Base-by-base conservation (phyloP, 768 basidiomycete species). In the Agaricus subrufescens region DNA sequence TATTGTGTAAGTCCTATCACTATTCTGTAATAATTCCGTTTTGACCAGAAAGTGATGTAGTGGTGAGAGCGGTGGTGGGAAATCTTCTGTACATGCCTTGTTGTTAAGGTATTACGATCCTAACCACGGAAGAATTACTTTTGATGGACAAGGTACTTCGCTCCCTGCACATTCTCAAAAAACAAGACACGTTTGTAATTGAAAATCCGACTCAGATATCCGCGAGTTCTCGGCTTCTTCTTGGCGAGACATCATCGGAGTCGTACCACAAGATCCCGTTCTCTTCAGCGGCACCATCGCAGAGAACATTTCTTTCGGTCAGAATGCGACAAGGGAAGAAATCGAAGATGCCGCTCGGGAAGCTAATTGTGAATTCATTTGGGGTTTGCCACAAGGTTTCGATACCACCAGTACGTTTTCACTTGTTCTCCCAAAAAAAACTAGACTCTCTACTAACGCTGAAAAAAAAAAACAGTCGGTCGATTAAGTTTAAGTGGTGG, bases 311-410 rank as follows among this genome's bases (percentile, higher is more conserved):
- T 87, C 94, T 0, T 98, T 90, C 63, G 95, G 95, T 2, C 81
- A 87, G 48, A 72, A 79, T 19, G 91, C 85, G 0, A 90, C 91
- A 0, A 79, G 89, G 23, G 85, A 86, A 61, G 83, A 96, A 57
- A 90, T 98, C 23, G 92, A 97, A 68, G 74, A 85, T 29, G 95
- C 93, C 0, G 95, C 94, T 0, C 78, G 89, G 19, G 82, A 91
- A 57, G 96, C 96, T 2, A 97, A 98, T 62, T 98, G 95, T 70
- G 94, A 96, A 64, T 98, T 96, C 65, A 86, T 98, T 5, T 92
- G 93, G 89, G 87, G 89, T 14, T 84, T 98, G 78, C 94, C 95
- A 9, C 78, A 93, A 56, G 94, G 94, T 0, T 96, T 96, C 63
- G 95, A 97, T 62, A 98, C 96, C 0, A 79, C 86, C 62, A 94